Conservation (phyloP, 495 filamentous ascomycete species). For the Darksidea phi region DNA sequence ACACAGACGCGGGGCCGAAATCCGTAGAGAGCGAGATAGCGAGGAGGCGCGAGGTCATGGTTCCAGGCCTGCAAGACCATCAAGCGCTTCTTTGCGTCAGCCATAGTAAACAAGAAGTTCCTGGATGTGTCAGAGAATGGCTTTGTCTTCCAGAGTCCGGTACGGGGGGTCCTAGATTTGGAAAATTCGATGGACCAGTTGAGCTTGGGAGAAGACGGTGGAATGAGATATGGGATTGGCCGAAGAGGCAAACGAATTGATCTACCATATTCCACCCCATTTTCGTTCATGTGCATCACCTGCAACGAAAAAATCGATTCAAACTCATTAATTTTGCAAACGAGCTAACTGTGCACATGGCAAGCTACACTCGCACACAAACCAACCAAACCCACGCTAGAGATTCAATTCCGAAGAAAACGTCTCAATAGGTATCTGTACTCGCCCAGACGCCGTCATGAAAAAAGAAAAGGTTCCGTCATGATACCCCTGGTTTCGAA, state of each 20-base stretch:
- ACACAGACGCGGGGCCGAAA: slow-evolving; percentile 14
- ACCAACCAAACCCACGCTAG: too few relatives aligned
- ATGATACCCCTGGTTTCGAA: too few relatives aligned
- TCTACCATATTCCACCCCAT: background rate
- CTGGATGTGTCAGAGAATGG: slow-evolving; percentile 72
- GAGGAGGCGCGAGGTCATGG: slow-evolving; percentile 43
- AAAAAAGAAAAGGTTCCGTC: too few relatives aligned
- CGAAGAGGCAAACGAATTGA: background rate
- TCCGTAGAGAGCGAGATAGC: slow-evolving; percentile 48
- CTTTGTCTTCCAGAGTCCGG: slow-evolving; percentile 72
- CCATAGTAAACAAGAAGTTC: slow-evolving; percentile 87
- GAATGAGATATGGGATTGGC: slow-evolving; percentile 57
- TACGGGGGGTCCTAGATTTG: slow-evolving; percentile 58
- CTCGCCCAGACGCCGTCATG: too few relatives aligned
- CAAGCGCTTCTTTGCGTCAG: slow-evolving; percentile 86
- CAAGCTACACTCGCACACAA: too few relatives aligned
- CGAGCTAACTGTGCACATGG: too few relatives aligned
- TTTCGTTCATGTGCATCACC: too few relatives aligned
- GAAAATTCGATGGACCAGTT: slow-evolving; percentile 56
- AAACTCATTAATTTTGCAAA: too few relatives aligned
- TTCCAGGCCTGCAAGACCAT: slow-evolving; percentile 57
- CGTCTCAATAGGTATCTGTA: too few relatives aligned
- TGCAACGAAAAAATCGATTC: too few relatives aligned
- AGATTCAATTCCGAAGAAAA: too few relatives aligned
- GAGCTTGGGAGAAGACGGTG: slow-evolving; percentile 54